Base-by-base conservation (phyloP, 2,329 filamentous ascomycete species). In the Fusarium staphyleae region DNA sequence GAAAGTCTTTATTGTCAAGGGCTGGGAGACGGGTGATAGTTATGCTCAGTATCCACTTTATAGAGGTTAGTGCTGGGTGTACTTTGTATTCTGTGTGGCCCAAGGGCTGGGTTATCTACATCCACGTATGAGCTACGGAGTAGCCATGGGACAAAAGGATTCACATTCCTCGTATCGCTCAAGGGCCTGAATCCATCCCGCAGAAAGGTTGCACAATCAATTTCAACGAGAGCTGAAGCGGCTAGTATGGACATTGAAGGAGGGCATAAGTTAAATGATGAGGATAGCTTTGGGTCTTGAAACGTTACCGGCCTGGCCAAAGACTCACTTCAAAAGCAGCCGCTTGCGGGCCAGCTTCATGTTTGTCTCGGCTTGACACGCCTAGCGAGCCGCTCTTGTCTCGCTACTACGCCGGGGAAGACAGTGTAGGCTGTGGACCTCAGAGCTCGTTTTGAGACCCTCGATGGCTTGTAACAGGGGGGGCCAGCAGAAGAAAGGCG, bases 311-410 rank as follows among this genome's bases (percentile, higher is more conserved):
- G 48, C 45, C 29, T 28, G 26, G 29, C 37, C 39, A 49, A 32
- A 30, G 16, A 26, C 35, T 37, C 37, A 13, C 40, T 34, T 33
- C 12, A 34, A 26, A 29, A 28, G 14, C 34, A 43, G 51, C 34
- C 16, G 15, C 42, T 26, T 48, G 28, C 46, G 33, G 33, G 45
- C 36, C 36, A 35, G 22, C 48, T 24, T 61, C 57, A 56, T 48
- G 50, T 51, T 54, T 66, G 63, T 66, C 63, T 65, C 55, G 48
- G 43, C 37, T 57, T 56, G 47, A 52, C 30, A 52, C 46, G 42
- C 46, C 46, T 50, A 37, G 32, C 43, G 35, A 49, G 16, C 36
- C 24, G 44, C 50, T 51, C 50, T 60, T 63, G 44, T 47, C 42
- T 52, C 34, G 50, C 46, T 36, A 36, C 24, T 43, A 47, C 47